Evolutionary conservation across 2,329 filamentous ascomycete genomes (phyloP).

Genomic region (Pseudogymnoascus destructans): DNA sequence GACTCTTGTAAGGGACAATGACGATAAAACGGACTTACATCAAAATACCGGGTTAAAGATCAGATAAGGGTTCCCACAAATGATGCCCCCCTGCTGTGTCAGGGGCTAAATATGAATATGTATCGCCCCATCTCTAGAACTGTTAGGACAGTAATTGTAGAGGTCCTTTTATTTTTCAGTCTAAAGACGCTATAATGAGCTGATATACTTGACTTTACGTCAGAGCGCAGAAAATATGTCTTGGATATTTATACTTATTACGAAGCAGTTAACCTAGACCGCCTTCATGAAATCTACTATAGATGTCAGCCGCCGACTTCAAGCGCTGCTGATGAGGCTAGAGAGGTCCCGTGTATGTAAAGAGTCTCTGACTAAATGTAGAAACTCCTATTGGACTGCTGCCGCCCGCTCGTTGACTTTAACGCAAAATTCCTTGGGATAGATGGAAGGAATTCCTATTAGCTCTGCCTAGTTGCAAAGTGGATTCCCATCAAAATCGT

Average conservation of each 20-base stretch:
- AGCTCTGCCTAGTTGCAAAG: background rate
- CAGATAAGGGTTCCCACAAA: slow-evolving; percentile 1
- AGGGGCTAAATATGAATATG: background rate
- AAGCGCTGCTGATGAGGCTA: background rate
- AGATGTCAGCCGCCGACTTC: background rate
- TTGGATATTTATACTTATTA: background rate
- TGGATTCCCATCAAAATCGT: background rate
- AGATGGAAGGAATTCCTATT: background rate
- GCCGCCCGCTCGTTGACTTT: background rate
- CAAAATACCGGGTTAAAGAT: background rate
- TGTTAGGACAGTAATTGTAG: background rate
- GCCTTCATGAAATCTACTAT: background rate
- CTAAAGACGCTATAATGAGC: background rate
- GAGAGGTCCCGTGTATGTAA: slow-evolving; percentile 5
- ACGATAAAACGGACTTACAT: background rate
- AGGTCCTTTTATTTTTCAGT: background rate
- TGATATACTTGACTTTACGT: background rate
- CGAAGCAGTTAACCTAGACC: background rate
- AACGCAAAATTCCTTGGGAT: background rate
- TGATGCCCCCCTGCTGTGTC: background rate
- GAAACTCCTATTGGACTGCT: slow-evolving; percentile 5
- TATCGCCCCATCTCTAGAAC: slow-evolving; percentile 4
- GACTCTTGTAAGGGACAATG: background rate
- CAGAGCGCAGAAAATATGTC: background rate
- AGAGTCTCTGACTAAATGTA: slow-evolving; percentile 6